These are phyloP conservation scores for Ganoderma meredithae DNA, from an alignment of 1,284 basidiomycete species.

Conservation along the genomic window DNA sequence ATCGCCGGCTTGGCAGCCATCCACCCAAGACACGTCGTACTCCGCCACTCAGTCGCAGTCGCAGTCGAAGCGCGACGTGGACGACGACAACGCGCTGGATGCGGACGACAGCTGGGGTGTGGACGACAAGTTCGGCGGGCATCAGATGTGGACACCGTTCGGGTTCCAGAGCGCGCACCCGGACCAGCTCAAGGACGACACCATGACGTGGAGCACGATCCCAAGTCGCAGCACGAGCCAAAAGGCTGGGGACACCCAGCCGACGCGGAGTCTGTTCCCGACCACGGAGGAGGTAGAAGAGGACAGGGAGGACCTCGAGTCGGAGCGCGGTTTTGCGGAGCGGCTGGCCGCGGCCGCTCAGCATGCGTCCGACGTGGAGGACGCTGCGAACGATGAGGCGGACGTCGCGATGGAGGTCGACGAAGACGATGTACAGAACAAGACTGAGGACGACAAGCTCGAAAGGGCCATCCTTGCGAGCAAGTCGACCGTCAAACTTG, in stretches of 20 bases:
- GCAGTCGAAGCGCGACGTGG: constrained; percentile 37
- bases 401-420: constrained; percentile 47
- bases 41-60: constrained; percentile 48
- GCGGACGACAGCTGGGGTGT: constrained; percentile 79
- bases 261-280: constrained; percentile 33
- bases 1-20: constrained; percentile 58
- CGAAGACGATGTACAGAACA: constrained; percentile 37
- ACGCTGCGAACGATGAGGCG: constrained; percentile 30
- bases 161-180: constrained; percentile 43
- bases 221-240: constrained; percentile 48
- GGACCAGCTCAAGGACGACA: constrained; percentile 56
- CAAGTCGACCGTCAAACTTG: constrained; percentile 49
- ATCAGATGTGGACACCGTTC: constrained; percentile 63
- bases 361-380: constrained; percentile 24
- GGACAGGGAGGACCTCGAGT: constrained; percentile 19
- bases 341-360: constrained; percentile 27
- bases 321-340: constrained; percentile 21
- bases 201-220: constrained; percentile 73
- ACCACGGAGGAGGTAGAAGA: constrained; percentile 26
- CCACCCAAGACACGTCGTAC: constrained; percentile 66
- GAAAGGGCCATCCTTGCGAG: constrained; percentile 49
- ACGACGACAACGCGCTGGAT: constrained; percentile 45
- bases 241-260: constrained; percentile 40
- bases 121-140: constrained; percentile 64
- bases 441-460: constrained; percentile 47